These are phyloP conservation scores for Fusarium redolens DNA, from an alignment of 2,329 filamentous ascomycete species.

Conservation along the genomic window DNA sequence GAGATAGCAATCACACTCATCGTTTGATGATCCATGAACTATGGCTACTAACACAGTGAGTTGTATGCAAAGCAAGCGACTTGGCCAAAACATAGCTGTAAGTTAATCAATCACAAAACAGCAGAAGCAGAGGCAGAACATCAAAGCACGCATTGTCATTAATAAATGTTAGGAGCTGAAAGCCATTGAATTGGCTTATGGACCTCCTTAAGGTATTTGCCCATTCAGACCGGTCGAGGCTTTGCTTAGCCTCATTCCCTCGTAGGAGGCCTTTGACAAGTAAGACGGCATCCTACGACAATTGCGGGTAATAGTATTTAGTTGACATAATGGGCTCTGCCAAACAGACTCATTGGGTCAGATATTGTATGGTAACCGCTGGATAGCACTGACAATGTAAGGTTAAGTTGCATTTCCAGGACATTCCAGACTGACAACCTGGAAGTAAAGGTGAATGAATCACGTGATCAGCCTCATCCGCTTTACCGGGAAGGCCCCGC, in stretches of 20 bases:
- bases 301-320: no score
- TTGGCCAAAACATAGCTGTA: conserved; percentile 14
- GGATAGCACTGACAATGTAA: not conserved
- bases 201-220: conserved; percentile 8
- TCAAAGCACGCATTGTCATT: not conserved
- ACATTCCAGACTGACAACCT: not conserved
- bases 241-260: conserved; percentile 34
- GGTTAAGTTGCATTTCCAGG: not conserved
- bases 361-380: not conserved
- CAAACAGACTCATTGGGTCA: not conserved
- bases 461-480: conserved; percentile 17
- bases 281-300: not conserved
- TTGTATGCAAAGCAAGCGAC: conserved; percentile 3
- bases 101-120: not conserved
- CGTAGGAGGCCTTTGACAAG: conserved; percentile 23
- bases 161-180: not conserved
- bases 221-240: conserved; percentile 21
- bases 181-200: conserved; percentile 3
- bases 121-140: not conserved
- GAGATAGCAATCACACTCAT: conserved; percentile 60
- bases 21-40: conserved; percentile 31
- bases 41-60: conserved; percentile 10
- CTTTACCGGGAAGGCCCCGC: not conserved
- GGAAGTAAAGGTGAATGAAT: rapidly evolving
- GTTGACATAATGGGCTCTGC: rapidly evolving